Evolutionary conservation across 1,284 basidiomycete species (phyloP), one percentile per base, ranked within the genome.

Genomic region (Moniliella sp.): DNA sequence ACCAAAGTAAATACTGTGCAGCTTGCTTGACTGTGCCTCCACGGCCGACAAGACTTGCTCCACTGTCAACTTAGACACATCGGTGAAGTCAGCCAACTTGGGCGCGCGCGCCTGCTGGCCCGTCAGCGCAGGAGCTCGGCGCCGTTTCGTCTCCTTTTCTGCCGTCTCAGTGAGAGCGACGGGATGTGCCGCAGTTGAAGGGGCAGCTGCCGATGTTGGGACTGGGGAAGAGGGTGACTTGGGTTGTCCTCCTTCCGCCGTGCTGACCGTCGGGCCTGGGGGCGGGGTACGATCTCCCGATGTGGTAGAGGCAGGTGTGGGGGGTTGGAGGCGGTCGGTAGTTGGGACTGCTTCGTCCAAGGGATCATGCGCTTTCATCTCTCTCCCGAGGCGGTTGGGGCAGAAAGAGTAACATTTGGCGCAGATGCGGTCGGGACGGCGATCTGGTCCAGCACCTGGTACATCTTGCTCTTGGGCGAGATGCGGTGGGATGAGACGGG

Each of bases 21-120:
- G 55, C 28, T 53, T 49, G 16, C 52, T 48, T 18, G 62, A 58
- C 33, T 66, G 64, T 2, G 50, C 47, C 42, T 67, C 65, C 29
- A 66, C 47, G 3, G 66, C 62, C 2, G 54, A 42, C 2, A 67
- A 43, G 5, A 66, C 50, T 35, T 64, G 60, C 31, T 66, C 64
- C 21, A 65, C 46, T 9, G 61, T 49, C 31, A 67, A 53, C 29
- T 63, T 61, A 7, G 58, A 58, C 7, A 60, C 53, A 25, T 61
- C 58, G n/a, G 40, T 47, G 3, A 53, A 46, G 25, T 60, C 43
- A 3, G 50, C 45, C 11, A 60, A 37, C 16, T 46, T 39, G 17
- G 33, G 28, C 4, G 43, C 38, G 4, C 46, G 42, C 23, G 49
- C 50, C 25, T 48, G 46, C 36, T 57, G 51, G 28, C 43, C 57